Evolutionary conservation across 768 basidiomycete species (phyloP).

Genomic region (Agrocybe pediades): DNA sequence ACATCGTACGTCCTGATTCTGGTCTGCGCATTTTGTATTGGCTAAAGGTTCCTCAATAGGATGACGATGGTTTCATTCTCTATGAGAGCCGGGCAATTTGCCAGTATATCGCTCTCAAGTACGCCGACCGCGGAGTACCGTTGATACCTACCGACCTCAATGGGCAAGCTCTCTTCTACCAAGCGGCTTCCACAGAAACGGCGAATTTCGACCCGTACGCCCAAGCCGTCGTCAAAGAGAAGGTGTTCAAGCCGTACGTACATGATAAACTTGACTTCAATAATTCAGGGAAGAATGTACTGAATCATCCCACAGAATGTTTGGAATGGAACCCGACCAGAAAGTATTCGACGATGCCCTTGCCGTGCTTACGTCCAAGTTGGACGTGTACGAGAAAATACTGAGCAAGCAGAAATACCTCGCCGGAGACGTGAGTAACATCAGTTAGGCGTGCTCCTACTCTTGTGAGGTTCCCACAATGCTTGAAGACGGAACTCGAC

Average conservation of each 20-base stretch:
- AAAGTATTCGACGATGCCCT: constrained; percentile 30
- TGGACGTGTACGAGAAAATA: constrained; percentile 58
- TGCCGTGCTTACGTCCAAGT: constrained; percentile 32
- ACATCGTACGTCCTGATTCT: constrained; percentile 45
- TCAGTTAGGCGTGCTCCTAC: too few species aligned
- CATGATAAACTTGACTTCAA: neutral
- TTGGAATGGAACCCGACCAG: constrained; percentile 17
- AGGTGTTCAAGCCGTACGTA: constrained; percentile 53
- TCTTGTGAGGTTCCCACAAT: constrained; percentile 32
- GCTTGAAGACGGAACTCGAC: neutral
- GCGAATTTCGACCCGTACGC: constrained; percentile 50
- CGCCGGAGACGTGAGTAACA: too few species aligned
- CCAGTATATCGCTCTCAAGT: constrained; percentile 57
- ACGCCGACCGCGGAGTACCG: constrained; percentile 46
- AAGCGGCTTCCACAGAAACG: constrained; percentile 52
- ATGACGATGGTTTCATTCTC: constrained; percentile 60
- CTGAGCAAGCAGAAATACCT: constrained; percentile 55
- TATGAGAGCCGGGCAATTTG: constrained; percentile 62
- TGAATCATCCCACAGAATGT: constrained; percentile 7
- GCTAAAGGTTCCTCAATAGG: too few species aligned
- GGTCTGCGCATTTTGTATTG: too few species aligned
- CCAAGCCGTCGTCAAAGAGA: constrained; percentile 43
- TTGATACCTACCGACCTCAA: constrained; percentile 51
- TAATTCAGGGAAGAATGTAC: neutral
- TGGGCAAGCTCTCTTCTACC: constrained; percentile 43